Percentiles rank a stretch among this genome's conserved stretches.
phyloP scores from a whole-genome alignment of 345 rosid species.

The Eucalyptus virginea region DNA sequence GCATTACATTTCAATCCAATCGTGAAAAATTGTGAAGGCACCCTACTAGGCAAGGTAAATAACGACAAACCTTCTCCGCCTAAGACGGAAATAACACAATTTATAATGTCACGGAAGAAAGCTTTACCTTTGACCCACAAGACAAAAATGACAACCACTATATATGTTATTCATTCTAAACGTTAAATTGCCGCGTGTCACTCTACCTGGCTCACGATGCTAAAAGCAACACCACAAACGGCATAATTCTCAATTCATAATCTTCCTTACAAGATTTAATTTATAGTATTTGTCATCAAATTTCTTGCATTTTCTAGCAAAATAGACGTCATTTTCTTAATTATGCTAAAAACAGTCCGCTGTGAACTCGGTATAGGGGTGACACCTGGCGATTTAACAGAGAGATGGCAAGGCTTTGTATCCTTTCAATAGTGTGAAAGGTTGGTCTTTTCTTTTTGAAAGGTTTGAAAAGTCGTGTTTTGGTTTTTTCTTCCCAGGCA shows the following conservation, averaged over 20 bases:
- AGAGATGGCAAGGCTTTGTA: background rate
- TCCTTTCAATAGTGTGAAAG: background rate
- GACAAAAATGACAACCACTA: background rate
- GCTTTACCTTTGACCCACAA: background rate
- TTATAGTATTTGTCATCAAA: background rate
- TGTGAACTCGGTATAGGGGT: background rate
- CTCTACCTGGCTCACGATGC: background rate
- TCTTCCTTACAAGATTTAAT: background rate
- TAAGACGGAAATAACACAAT: background rate
- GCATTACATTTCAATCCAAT: too few relatives aligned
- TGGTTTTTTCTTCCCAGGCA: background rate
- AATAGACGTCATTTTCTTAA: background rate
- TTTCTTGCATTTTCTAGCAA: background rate
- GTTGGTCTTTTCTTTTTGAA: background rate
- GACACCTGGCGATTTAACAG: background rate
- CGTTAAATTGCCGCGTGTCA: accelerated
- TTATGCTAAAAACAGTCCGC: background rate
- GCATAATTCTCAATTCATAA: background rate
- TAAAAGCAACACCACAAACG: background rate
- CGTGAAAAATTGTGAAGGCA: too few relatives aligned
- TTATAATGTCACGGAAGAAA: background rate
- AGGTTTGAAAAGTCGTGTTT: background rate
- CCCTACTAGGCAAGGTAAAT: too few relatives aligned
- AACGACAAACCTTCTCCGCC: background rate
- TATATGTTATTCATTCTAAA: background rate